A percentile compares a stretch with the other conserved stretches of the same genome.
Conservation (phyloP, 2,329 filamentous ascomycete species). For the Alternaria angustiovoidea region DNA sequence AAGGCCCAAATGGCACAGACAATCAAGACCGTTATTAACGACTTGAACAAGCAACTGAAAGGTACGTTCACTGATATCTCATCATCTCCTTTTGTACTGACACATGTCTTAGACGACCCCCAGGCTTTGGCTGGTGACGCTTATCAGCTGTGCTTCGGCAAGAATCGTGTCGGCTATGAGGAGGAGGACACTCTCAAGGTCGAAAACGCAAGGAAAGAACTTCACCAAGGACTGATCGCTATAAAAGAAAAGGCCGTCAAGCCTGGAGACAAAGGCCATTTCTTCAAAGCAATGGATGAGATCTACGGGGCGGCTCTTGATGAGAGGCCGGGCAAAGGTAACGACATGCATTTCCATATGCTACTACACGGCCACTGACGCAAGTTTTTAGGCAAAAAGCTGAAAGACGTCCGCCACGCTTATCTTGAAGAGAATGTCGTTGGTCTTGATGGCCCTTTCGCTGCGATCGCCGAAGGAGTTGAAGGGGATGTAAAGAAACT, state of each 20-base stretch:
- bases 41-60: slow-evolving; percentile 8
- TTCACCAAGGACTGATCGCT: slow-evolving; percentile 2
- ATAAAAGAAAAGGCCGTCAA: background rate
- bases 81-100: no score
- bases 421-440: slow-evolving; percentile 6
- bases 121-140: slow-evolving; percentile 16
- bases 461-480: background rate
- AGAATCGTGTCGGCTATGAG: slow-evolving; percentile 4
- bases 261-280: slow-evolving; percentile 12
- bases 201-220: slow-evolving; percentile 4
- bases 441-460: slow-evolving; percentile 3
- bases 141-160: slow-evolving; percentile 16
- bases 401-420: slow-evolving; percentile 8
- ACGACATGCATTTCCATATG: background rate
- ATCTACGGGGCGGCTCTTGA: slow-evolving; percentile 20
- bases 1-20: slow-evolving; percentile 16
- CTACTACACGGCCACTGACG: background rate
- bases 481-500: background rate
- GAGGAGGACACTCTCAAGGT: slow-evolving; percentile 2
- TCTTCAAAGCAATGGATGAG: slow-evolving; percentile 17
- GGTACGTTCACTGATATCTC: background rate
- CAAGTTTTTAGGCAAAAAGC: slow-evolving; percentile 2
- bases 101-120: slow-evolving; percentile 11
- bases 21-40: slow-evolving; percentile 1
- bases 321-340: background rate